Evolutionary conservation across 2,329 filamentous ascomycete species (phyloP).

Genomic region (Exophiala bonariae): DNA sequence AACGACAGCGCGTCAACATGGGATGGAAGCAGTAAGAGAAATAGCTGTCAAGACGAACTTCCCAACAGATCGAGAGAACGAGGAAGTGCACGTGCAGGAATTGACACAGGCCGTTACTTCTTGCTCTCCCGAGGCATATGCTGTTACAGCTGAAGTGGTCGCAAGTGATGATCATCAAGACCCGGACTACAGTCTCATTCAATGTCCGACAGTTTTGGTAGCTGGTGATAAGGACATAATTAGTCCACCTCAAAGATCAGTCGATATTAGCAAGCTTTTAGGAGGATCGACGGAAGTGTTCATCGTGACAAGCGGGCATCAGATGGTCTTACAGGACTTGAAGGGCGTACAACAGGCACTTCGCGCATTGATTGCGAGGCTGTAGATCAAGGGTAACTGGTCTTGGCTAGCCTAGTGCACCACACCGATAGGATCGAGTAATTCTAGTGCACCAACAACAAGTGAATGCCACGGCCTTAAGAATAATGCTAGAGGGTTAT

Average conservation of each 20-base stretch:
- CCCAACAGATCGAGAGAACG: conserved; percentile 26
- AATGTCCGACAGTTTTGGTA: conserved; percentile 32
- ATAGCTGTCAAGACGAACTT: conserved; percentile 33
- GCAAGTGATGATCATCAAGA: conserved; percentile 33
- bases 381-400: too few species aligned
- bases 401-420: too few species aligned
- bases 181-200: conserved; percentile 34
- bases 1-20: conserved; percentile 27
- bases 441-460: too few species aligned
- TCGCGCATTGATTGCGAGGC: too few species aligned
- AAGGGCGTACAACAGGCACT: conserved; percentile 15
- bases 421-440: too few species aligned
- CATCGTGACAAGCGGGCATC: conserved; percentile 20
- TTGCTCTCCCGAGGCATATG: conserved; percentile 35
- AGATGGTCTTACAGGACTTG: conserved; percentile 22
- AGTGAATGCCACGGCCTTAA: too few species aligned
- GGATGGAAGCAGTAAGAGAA: conserved; percentile 32
- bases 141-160: conserved; percentile 33
- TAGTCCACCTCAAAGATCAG: conserved; percentile 30
- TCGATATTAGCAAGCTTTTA: conserved; percentile 31
- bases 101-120: conserved; percentile 33
- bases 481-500: too few species aligned
- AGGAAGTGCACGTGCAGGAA: conserved; percentile 20
- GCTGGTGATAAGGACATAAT: conserved; percentile 35
- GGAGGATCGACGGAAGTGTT: conserved; percentile 23